Evolutionary conservation across 805 yeast genomes (phyloP).

Genomic region (Starmerella vitae): DNA sequence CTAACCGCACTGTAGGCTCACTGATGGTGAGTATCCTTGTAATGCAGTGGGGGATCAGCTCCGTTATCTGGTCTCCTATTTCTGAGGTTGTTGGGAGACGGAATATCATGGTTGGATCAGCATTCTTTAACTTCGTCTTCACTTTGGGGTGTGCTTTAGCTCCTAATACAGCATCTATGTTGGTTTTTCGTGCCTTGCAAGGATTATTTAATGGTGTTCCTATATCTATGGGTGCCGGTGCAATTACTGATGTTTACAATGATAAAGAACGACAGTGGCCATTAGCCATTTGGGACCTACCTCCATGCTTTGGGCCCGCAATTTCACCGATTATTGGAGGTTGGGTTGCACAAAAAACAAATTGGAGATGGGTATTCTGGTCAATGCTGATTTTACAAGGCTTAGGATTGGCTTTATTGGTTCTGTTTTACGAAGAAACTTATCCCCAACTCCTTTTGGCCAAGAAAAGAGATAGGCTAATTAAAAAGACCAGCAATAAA

Average conservation of each 20-base stretch:
- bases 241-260: conserved; percentile 46
- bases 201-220: conserved; percentile 61
- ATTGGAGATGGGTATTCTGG: conserved; percentile 58
- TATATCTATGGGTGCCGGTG: conserved; percentile 56
- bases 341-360: conserved; percentile 36
- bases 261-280: conserved; percentile 41
- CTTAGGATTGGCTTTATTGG: conserved; percentile 33
- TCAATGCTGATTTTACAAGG: conserved; percentile 42
- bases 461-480: conserved; percentile 35
- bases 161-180: conserved; percentile 40
- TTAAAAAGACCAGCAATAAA: conserved; percentile 42
- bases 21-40: conserved; percentile 51
- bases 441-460: conserved; percentile 42
- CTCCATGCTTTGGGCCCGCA: conserved; percentile 49
- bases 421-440: conserved; percentile 41
- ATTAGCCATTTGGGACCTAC: conserved; percentile 43
- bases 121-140: conserved; percentile 32
- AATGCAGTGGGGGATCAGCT: conserved; percentile 58
- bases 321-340: conserved; percentile 38
- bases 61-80: conserved; percentile 51
- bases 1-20: conserved; percentile 33
- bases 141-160: conserved; percentile 49
- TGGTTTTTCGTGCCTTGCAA: conserved; percentile 46
- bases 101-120: conserved; percentile 39
- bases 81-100: conserved; percentile 55